These are phyloP conservation scores for Xylaria longipes DNA, from an alignment of 495 filamentous ascomycete genomes.

Conservation along the genomic window DNA sequence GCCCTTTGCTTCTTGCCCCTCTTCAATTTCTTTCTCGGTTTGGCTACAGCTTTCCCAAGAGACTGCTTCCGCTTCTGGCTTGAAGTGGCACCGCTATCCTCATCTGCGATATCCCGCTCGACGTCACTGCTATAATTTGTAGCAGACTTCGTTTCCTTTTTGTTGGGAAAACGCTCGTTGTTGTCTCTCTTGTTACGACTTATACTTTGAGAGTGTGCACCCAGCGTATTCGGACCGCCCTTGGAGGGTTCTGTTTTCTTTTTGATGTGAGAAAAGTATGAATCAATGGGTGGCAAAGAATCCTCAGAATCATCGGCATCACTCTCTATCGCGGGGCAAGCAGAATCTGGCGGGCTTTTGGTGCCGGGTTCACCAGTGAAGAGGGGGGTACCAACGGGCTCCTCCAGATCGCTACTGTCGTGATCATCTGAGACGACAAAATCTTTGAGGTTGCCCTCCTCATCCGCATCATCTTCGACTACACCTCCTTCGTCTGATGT, in stretches of 20 bases:
- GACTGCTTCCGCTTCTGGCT: constrained; percentile 32
- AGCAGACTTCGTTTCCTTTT: neutral
- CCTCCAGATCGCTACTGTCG: constrained; percentile 42
- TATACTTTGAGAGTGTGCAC: neutral
- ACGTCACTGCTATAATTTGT: neutral
- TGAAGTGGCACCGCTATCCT: neutral
- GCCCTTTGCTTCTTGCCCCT: constrained; percentile 52
- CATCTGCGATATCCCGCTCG: neutral
- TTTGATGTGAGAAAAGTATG: neutral
- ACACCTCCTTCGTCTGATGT: constrained; percentile 41
- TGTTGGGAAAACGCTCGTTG: neutral
- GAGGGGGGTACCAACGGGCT: neutral
- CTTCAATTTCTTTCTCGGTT: constrained; percentile 37
- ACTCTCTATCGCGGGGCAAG: neutral
- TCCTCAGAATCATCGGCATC: constrained; percentile 19
- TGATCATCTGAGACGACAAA: constrained; percentile 65
- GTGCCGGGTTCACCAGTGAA: neutral
- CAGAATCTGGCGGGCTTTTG: neutral
- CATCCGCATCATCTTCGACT: constrained; percentile 49
- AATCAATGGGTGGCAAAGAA: constrained; percentile 22
- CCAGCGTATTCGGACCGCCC: neutral
- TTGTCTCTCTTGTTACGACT: neutral
- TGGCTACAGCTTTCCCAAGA: constrained; percentile 21
- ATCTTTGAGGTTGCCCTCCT: constrained; percentile 57
- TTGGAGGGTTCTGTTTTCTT: neutral